phyloP scores from a whole-genome alignment of 768 basidiomycete species.

The Myochromella boudieri region DNA sequence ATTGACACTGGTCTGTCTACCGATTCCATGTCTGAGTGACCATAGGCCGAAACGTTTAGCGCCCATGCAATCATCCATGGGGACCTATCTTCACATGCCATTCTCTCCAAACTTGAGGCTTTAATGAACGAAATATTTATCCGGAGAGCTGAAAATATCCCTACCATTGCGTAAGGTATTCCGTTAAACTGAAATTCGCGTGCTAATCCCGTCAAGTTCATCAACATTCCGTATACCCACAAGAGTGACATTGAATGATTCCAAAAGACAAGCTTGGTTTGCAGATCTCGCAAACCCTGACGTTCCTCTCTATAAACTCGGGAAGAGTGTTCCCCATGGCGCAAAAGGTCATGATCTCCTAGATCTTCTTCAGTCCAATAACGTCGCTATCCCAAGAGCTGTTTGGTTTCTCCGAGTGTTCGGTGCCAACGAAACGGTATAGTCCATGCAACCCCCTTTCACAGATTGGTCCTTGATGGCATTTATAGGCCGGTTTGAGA shows the following conservation, averaged over 20 bases:
- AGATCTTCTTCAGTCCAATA: constrained; percentile 73
- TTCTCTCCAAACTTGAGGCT: constrained; percentile 62
- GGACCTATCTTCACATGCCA: constrained; percentile 48
- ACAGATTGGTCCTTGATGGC: constrained; percentile 4
- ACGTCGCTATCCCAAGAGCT: constrained; percentile 77
- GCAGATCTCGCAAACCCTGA: constrained; percentile 78
- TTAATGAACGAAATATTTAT: constrained; percentile 77
- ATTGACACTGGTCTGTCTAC: not conserved
- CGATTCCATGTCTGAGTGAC: constrained; percentile 1
- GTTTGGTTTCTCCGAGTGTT: constrained; percentile 88
- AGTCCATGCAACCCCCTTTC: constrained; percentile 10
- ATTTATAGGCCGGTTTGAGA: constrained; percentile 57
- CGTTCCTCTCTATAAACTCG: constrained; percentile 78
- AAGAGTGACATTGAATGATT: constrained; percentile 78
- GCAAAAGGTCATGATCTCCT: constrained; percentile 83
- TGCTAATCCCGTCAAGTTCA: constrained; percentile 34
- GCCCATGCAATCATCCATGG: constrained; percentile 54
- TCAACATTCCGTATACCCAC: constrained; percentile 79
- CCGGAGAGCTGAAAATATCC: constrained; percentile 55
- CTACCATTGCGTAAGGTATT: constrained; percentile 61
- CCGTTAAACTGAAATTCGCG: not conserved
- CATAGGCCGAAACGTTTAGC: constrained; percentile 65
- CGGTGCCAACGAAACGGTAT: constrained; percentile 83
- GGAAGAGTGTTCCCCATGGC: constrained; percentile 84
- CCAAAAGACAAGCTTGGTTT: constrained; percentile 82